phyloP scores from a whole-genome alignment of 1,284 basidiomycete species.

The Lentinula novae-zelandiae region DNA sequence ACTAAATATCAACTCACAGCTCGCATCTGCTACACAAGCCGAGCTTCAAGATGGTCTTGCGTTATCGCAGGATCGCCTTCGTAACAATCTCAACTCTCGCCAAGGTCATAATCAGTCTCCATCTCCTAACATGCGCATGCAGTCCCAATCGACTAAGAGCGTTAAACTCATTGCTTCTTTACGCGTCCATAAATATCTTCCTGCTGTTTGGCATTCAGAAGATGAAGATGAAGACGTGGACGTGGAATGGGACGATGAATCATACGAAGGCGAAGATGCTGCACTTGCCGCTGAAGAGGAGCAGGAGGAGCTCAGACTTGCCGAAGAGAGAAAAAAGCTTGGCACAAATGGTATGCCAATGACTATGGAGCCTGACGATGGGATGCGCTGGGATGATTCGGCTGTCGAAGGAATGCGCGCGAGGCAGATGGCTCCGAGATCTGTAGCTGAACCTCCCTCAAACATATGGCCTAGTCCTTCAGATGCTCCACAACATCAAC shows the following conservation, averaged over 20 bases:
- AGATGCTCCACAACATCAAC: constrained; percentile 19
- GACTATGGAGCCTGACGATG: constrained; percentile 63
- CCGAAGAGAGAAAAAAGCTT: constrained; percentile 27
- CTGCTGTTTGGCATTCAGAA: constrained; percentile 72
- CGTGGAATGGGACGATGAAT: constrained; percentile 71
- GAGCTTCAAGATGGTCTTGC: constrained; percentile 55
- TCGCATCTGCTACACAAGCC: constrained; percentile 71
- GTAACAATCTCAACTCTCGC: constrained; percentile 47
- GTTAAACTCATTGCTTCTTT: constrained; percentile 61
- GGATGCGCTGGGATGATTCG: constrained; percentile 73
- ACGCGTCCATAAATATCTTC: constrained; percentile 68
- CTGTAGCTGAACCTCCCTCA: constrained; percentile 15
- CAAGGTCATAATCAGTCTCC: constrained; percentile 42
- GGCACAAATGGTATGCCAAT: constrained; percentile 19
- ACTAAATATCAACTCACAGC: constrained; percentile 32
- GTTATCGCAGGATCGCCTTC: constrained; percentile 46
- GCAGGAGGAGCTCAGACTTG: constrained; percentile 30
- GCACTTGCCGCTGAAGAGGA: constrained; percentile 51
- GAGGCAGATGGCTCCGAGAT: constrained; percentile 21
- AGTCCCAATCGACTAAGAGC: constrained; percentile 27
- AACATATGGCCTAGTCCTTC: constrained; percentile 16
- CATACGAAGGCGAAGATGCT: constrained; percentile 65
- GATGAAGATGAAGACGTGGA: constrained; percentile 78
- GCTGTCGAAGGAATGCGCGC: constrained; percentile 48
- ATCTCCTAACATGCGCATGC: constrained; percentile 27